Conservation (phyloP, 805 yeast species). For the Ogataea dorogensis region DNA sequence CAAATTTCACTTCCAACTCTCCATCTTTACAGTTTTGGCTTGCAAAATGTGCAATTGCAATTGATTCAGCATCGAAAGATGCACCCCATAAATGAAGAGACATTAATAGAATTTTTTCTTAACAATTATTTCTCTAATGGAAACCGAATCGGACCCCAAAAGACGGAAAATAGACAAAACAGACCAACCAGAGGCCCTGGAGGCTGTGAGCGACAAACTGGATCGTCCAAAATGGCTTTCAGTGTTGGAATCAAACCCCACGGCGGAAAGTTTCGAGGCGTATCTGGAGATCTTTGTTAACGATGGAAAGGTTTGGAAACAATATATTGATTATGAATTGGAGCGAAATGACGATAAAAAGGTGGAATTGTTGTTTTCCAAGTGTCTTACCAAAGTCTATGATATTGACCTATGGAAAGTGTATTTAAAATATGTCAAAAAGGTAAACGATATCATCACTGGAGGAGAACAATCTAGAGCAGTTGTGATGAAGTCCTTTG, state of each 20-base stretch:
- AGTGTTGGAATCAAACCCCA: conserved; percentile 49
- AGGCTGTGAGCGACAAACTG: conserved; percentile 19
- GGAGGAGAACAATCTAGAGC: conserved; percentile 82
- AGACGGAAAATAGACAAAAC: conserved; percentile 49
- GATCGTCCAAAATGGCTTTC: conserved; percentile 57
- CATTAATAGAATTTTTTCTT: conserved; percentile 28
- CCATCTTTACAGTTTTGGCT: conserved; percentile 22
- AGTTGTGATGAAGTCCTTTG: conserved; percentile 76
- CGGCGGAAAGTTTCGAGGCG: conserved; percentile 55
- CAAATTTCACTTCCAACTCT: conserved; percentile 44
- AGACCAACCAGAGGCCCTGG: conserved; percentile 35
- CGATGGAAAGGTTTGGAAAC: conserved; percentile 72
- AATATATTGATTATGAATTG: conserved; percentile 63
- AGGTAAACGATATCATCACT: conserved; percentile 65
- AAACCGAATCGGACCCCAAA: conserved; percentile 3
- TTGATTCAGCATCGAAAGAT: conserved; percentile 49
- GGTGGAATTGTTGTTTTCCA: conserved; percentile 65
- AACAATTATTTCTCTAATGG: not conserved
- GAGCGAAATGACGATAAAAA: conserved; percentile 59
- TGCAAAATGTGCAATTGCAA: conserved; percentile 48
- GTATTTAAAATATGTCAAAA: conserved; percentile 77
- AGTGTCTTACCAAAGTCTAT: conserved; percentile 59
- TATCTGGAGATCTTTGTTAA: conserved; percentile 65
- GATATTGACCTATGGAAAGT: conserved; percentile 70
- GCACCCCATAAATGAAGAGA: conserved; percentile 52